Evolutionary conservation across 257 asterid species (phyloP).

Genomic region (Lycium barbarum): DNA sequence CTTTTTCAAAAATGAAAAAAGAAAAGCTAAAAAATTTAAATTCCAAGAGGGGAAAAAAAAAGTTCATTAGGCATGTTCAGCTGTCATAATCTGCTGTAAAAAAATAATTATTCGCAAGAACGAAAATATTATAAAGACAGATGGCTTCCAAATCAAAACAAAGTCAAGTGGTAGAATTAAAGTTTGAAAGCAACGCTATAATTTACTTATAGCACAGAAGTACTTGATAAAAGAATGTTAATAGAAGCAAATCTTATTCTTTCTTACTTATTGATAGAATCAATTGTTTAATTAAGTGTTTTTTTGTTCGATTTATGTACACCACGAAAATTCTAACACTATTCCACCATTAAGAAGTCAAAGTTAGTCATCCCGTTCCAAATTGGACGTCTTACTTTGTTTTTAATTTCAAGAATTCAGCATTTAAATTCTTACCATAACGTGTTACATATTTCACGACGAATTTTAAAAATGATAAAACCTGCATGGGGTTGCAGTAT

Average conservation of each 20-base stretch:
- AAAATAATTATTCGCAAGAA: not conserved
- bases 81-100: not conserved
- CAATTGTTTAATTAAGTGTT: not conserved
- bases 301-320: not conserved
- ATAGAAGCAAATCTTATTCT: not conserved
- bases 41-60: not conserved
- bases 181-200: not conserved
- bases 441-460: not conserved
- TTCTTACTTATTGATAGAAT: not conserved
- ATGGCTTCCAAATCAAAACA: conserved; percentile 7
- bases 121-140: not conserved
- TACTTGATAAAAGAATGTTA: not conserved
- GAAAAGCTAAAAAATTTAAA: not conserved
- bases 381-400: not conserved
- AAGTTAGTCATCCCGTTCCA: conserved; percentile 9
- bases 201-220: not conserved
- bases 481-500: not conserved
- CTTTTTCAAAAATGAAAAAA: not conserved
- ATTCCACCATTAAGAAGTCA: not conserved
- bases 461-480: not conserved
- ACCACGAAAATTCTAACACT: conserved; percentile 4
- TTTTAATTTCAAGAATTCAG: not conserved
- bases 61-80: not conserved
- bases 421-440: not conserved
- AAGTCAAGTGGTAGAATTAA: not conserved